Evolutionary conservation across 2,329 filamentous ascomycete species (phyloP), one percentile per base, ranked within the genome.

Genomic region (Fusarium proliferatum): DNA sequence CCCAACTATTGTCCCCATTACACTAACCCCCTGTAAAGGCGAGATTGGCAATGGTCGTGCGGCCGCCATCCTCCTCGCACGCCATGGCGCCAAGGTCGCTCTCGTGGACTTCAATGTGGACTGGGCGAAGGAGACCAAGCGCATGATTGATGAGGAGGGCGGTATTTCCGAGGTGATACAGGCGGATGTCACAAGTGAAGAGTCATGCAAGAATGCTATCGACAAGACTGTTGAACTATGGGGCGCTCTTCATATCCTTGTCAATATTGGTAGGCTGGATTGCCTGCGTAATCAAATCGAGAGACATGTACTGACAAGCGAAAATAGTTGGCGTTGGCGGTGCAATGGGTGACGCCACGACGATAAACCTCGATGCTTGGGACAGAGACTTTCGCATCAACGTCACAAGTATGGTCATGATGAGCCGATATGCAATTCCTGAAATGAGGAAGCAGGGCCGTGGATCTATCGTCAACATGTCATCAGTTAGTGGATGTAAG

Each of bases 331-430:
- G 52, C 5, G 60, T 59, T 17, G 60, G 60, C 10, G 60, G 60
- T 13, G 60, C 52, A 10, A 63, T 63, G 15, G 60, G 60, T 17
- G 52, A 63, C 11, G 60, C 60, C 4, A 63, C 60, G 21, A 48
- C 42, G 4, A 63, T 63, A 5, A 63, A 63, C 26, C 34, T 63
- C 15, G 60, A 63, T n/a, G 60, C 60, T 39, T 63, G 60, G 60
- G 60, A 63, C 21, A 28, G 60, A 38, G 60, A 63, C 17, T 63
- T 63, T 9, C 60, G 60, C 21, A 63, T 63, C 9, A 63, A 63
- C 19, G 60, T 63, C 34, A 63, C 60, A 19, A 63, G 60, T 34
- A 63, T 63, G 60, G 60, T 63, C 12, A 59, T 63, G 42, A 63
- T 63, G 60, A 63, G 60, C 11, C 60, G 60, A 6, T 30, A 46